phyloP scores from a whole-genome alignment of 2,329 filamentous ascomycete species.

The Stagonosporopsis cucurbitacearum region DNA sequence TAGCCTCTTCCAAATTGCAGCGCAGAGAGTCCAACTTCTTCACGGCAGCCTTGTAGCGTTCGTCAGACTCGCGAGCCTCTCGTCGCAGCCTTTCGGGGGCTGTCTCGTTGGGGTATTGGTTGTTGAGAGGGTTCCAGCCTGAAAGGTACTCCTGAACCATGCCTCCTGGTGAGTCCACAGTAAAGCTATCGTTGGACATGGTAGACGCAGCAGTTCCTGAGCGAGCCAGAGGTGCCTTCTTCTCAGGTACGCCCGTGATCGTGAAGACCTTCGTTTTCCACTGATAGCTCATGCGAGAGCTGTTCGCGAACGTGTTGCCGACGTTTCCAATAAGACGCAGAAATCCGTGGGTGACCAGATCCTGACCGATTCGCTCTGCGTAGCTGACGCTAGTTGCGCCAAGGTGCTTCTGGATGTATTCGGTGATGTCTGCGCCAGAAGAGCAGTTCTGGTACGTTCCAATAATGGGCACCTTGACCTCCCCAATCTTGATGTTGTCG shows the following conservation, averaged over 20 bases:
- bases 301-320: constrained; percentile 94
- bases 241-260: constrained; percentile 84
- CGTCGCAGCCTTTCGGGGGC: constrained; percentile 83
- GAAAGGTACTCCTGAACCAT: constrained; percentile 87
- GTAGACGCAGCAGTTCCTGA: constrained; percentile 71
- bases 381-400: constrained; percentile 83
- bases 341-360: constrained; percentile 84
- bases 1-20: constrained; percentile 94
- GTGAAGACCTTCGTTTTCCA: constrained; percentile 95
- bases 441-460: constrained; percentile 95
- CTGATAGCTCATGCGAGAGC: constrained; percentile 96
- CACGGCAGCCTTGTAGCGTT: constrained; percentile 88
- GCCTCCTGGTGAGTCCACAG: constrained; percentile 80
- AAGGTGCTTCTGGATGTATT: constrained; percentile 92
- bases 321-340: constrained; percentile 92
- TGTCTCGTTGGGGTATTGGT: constrained; percentile 90
- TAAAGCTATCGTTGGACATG: constrained; percentile 53
- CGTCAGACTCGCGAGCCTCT: constrained; percentile 88
- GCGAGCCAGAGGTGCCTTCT: constrained; percentile 74
- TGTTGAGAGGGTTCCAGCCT: constrained; percentile 92
- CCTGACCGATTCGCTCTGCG: constrained; percentile 93
- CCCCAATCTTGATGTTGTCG: constrained; percentile 82
- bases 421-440: constrained; percentile 88
- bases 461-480: constrained; percentile 93
- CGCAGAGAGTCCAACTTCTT: constrained; percentile 87